Percentiles rank a stretch among this genome's conserved stretches.
phyloP scores from a whole-genome alignment of 495 filamentous ascomycete species.

The Letharia lupina region DNA sequence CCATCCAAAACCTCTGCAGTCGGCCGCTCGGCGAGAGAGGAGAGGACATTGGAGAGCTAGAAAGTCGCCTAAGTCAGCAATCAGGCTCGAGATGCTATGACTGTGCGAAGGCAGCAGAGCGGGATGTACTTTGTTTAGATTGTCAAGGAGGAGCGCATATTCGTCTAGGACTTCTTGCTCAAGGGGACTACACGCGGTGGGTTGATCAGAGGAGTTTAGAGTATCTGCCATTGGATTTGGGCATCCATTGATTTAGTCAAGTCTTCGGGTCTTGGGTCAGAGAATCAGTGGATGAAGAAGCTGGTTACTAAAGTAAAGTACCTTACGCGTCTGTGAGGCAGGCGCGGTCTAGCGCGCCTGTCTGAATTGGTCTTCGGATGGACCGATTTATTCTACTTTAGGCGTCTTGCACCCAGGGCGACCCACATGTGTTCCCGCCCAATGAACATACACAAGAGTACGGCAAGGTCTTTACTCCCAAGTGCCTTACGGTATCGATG shows the following conservation, averaged over 20 bases:
- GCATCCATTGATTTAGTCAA: no score
- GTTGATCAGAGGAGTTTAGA: not conserved
- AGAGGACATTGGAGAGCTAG: constrained; percentile 50
- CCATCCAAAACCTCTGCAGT: constrained; percentile 70
- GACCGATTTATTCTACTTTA: no score
- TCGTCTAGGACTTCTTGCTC: constrained; percentile 95
- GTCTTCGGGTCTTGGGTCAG: no score
- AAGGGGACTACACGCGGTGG: constrained; percentile 50
- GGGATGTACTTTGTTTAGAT: constrained; percentile 71
- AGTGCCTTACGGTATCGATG: no score
- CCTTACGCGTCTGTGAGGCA: not conserved
- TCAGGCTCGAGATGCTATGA: not conserved
- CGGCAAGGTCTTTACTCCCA: no score
- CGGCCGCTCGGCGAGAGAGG: constrained; percentile 53
- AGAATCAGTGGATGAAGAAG: not conserved
- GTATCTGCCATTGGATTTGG: constrained; percentile 8
- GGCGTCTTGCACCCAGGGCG: no score
- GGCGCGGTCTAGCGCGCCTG: not conserved
- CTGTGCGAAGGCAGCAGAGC: not conserved
- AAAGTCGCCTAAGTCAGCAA: constrained; percentile 20
- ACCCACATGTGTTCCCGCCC: no score
- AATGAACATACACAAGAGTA: no score
- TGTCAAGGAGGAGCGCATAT: constrained; percentile 76
- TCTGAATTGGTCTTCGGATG: no score
- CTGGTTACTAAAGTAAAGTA: not conserved